Evolutionary conservation across 2,329 filamentous ascomycete genomes (phyloP), one percentile per base, ranked within the genome.

Genomic region (Pyricularia pennisetigena): DNA sequence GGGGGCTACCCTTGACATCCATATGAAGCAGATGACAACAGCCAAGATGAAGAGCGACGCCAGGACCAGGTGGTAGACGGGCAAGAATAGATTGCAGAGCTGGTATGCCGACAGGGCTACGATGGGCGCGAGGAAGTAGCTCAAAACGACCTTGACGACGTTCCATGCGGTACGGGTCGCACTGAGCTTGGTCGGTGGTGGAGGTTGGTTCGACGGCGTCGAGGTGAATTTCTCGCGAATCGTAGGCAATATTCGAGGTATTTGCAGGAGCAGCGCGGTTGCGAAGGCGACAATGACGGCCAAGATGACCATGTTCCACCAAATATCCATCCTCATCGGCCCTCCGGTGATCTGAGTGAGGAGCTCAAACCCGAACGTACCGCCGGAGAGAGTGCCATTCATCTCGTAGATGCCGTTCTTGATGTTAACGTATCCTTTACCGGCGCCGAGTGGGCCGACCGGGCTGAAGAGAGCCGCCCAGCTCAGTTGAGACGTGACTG

Each of bases 21-120:
- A 66, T 26, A 66, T 66, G 64, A 28, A 35, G 26, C 35, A 16
- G 12, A 41, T 7, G 23, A 66, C 64, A 2, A 61, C 23, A 61
- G 23, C 23, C 6, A 66, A 14, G 5, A 54, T 49, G 7, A 66
- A 26, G 4, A 66, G n/a, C 23, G 23, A 12, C 2, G 41, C 10
- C 32, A 66, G 26, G 1, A 54, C 64, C 24, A 66, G 64, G 16
- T 49, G 64, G 20, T 28, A 28, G 23, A 54, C 64, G 23, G 32
- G 64, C 12, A 54, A 28, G 24, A 66, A 16, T 14, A 49, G 7
- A n/a, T 23, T 66, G 23, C 32, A 88, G 64, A 94, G 80, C 74
- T 93, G 90, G 74, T 91, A 94, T 71, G 91, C 84, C 7, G 90
- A 91, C 65, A 93, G 77, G 0, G 90, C 84, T 10, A 92, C 83